A percentile compares a stretch with the other conserved stretches of the same genome.
Conservation (phyloP, 352 stramenopile species). For the Phytophthora colocasiae region DNA sequence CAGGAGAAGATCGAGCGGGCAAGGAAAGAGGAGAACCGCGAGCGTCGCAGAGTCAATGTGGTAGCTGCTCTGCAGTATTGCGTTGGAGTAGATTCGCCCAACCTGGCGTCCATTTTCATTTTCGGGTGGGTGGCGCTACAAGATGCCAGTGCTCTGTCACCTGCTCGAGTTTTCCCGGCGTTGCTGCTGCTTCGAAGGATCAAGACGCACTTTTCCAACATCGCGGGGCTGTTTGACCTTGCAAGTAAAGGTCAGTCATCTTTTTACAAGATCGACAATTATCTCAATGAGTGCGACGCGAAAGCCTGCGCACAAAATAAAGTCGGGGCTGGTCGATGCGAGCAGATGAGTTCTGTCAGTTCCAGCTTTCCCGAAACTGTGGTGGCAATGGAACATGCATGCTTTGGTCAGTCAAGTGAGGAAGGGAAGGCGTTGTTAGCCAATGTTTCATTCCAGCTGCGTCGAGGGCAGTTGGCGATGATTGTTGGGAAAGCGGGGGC, state of each 20-base stretch:
- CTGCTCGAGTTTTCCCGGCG: constrained; percentile 43
- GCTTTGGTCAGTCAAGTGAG: constrained; percentile 46
- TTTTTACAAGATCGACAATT: constrained; percentile 34
- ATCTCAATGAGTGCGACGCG: constrained; percentile 19
- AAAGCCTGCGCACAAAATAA: constrained; percentile 18
- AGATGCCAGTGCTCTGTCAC: constrained; percentile 35
- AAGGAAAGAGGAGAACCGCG: constrained; percentile 45
- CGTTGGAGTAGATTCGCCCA: constrained; percentile 37
- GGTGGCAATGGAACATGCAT: constrained; percentile 47
- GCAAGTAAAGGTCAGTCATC: constrained; percentile 28
- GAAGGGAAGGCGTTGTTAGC: constrained; percentile 51
- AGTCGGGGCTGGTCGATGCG: neutral
- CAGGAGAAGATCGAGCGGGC: constrained; percentile 47
- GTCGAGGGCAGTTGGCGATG: constrained; percentile 59
- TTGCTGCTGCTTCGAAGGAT: constrained; percentile 45
- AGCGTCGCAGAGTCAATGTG: constrained; percentile 28
- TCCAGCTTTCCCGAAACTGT: constrained; percentile 36
- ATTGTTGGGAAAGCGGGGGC: constrained; percentile 65
- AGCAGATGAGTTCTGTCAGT: neutral
- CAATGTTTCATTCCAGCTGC: constrained; percentile 58
- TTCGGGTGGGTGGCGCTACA: constrained; percentile 48
- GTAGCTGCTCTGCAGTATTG: constrained; percentile 42
- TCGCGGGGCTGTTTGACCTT: constrained; percentile 36
- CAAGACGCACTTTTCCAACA: constrained; percentile 40
- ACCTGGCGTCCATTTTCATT: constrained; percentile 47